These are phyloP conservation scores for Pythium plurisporium DNA, from an alignment of 352 stramenopile genomes.

Conservation along the genomic window DNA sequence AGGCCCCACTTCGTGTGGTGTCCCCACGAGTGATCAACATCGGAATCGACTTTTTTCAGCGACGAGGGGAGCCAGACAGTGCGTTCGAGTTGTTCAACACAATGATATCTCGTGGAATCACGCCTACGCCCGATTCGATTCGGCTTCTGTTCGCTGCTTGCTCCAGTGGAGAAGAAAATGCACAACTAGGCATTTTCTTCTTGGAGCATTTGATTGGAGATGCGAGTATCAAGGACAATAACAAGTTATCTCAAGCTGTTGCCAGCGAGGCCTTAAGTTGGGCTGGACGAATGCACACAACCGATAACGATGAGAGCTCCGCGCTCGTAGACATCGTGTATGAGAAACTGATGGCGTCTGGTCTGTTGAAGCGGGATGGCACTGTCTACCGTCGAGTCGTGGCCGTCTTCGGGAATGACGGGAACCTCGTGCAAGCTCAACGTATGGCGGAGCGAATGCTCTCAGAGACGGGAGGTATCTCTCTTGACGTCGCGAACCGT, in stretches of 20 bases:
- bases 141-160: constrained; percentile 57
- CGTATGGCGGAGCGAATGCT: constrained; percentile 40
- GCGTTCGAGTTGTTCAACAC: constrained; percentile 56
- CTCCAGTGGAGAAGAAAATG: constrained; percentile 32
- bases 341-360: constrained; percentile 6
- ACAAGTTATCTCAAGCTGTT: neutral
- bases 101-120: constrained; percentile 43
- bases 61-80: constrained; percentile 36
- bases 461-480: constrained; percentile 32
- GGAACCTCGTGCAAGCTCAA: constrained; percentile 42
- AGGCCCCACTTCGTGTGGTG: constrained; percentile 30
- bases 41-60: constrained; percentile 59
- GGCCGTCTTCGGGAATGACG: constrained; percentile 45
- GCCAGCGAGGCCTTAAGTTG: constrained; percentile 34
- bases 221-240: neutral
- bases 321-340: constrained; percentile 12
- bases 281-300: constrained; percentile 34
- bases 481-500: constrained; percentile 46
- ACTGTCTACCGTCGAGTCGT: constrained; percentile 38
- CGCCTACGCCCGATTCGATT: constrained; percentile 44
- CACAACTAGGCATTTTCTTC: constrained; percentile 52
- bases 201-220: constrained; percentile 43
- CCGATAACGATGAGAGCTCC: neutral
- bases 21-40: constrained; percentile 59
- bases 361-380: neutral